Conservation (phyloP, 1,284 basidiomycete genomes). For the Leccinum brunneo-olivaceum region DNA sequence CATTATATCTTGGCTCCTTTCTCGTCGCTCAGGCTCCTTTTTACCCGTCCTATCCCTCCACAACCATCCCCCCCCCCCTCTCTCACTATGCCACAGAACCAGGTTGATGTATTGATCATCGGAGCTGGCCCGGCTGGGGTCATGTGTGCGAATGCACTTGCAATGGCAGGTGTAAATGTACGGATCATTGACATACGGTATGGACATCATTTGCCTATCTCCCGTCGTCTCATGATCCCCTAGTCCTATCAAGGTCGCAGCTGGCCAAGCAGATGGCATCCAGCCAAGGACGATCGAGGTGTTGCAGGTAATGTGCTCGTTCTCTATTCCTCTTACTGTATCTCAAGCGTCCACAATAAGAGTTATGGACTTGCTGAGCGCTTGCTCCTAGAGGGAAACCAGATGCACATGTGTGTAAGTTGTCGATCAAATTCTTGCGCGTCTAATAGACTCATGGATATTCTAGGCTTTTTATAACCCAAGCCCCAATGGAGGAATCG, state of each 20-base stretch:
- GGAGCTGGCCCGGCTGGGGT: constrained; percentile 55
- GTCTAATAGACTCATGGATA: background rate
- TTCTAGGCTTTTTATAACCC: constrained; percentile 72
- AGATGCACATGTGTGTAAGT: constrained; percentile 61
- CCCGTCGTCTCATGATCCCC: too few relatives aligned
- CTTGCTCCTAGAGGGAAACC: constrained; percentile 57
- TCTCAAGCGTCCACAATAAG: constrained; percentile 27
- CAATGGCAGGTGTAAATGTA: constrained; percentile 51
- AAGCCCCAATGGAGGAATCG: constrained; percentile 49
- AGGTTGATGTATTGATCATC: constrained; percentile 50
- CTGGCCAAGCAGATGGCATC: constrained; percentile 76
- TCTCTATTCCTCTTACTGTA: background rate
- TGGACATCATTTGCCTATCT: constrained; percentile 8
- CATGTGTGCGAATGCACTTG: constrained; percentile 60
- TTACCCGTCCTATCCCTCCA: background rate
- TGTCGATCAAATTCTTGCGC: background rate
- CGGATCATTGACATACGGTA: constrained; percentile 64
- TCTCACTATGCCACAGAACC: constrained; percentile 30
- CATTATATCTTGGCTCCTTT: too few relatives aligned
- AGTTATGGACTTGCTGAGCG: constrained; percentile 69
- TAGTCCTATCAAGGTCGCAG: constrained; percentile 51
- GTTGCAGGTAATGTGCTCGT: constrained; percentile 44
- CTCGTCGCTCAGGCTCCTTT: too few relatives aligned
- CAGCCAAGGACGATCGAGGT: constrained; percentile 76
- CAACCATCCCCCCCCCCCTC: constrained; percentile 6